These are phyloP conservation scores for Wickerhamomyces bovis DNA, from an alignment of 805 yeast genomes.

Conservation along the genomic window DNA sequence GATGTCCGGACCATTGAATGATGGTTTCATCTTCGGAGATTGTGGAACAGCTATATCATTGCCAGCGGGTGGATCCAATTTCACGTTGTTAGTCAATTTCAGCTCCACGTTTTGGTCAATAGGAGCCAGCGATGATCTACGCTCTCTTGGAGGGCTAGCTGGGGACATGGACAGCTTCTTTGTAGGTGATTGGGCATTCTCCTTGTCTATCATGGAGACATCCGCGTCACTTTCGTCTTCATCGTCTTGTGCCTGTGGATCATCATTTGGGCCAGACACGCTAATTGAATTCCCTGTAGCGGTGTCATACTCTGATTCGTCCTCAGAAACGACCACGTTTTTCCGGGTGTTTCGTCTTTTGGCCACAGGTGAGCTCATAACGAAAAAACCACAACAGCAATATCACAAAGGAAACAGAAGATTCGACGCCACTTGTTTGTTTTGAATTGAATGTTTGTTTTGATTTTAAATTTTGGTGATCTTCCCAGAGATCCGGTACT, in stretches of 20 bases:
- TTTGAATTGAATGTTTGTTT: too few species aligned
- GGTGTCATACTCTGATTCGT: slow-evolving; percentile 7
- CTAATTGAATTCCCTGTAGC: neutral
- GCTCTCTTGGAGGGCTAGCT: slow-evolving; percentile 20
- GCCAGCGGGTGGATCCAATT: slow-evolving; percentile 16
- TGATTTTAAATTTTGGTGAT: too few species aligned
- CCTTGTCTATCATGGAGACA: slow-evolving; percentile 13
- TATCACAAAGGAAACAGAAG: too few species aligned
- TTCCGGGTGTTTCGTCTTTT: slow-evolving; percentile 17
- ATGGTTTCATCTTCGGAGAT: slow-evolving; percentile 31
- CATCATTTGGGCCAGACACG: neutral
- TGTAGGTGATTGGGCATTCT: slow-evolving; percentile 24
- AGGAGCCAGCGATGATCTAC: slow-evolving; percentile 18
- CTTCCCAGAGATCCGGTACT: too few species aligned
- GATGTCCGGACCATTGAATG: slow-evolving; percentile 32
- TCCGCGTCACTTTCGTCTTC: slow-evolving; percentile 9
- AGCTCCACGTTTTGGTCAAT: slow-evolving; percentile 16
- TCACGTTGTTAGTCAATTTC: slow-evolving; percentile 8
- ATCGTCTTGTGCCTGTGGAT: neutral
- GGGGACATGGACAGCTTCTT: slow-evolving; percentile 13
- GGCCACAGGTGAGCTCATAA: slow-evolving; percentile 23
- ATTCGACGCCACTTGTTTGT: too few species aligned
- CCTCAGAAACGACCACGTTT: slow-evolving; percentile 9
- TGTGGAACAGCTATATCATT: slow-evolving; percentile 12
- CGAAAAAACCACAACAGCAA: neutral